Conservation (phyloP, 2,329 filamentous ascomycete genomes). For the Hirsutella rhossiliensis region DNA sequence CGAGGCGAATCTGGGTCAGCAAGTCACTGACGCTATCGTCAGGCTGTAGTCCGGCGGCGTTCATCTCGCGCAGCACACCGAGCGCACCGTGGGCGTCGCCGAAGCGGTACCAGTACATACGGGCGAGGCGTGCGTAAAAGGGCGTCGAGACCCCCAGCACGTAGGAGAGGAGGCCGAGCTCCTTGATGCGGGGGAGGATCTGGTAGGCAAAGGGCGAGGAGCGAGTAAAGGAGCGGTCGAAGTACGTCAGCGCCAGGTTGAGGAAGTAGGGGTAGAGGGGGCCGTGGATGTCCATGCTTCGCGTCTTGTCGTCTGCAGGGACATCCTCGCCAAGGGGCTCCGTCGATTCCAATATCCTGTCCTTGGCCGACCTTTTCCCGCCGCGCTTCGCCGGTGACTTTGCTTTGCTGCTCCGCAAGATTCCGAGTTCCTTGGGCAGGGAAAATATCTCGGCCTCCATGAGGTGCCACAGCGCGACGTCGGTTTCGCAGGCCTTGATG, state of each 20-base stretch:
- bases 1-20: constrained; percentile 16
- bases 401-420: constrained; percentile 15
- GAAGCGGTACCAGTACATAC: constrained; percentile 48
- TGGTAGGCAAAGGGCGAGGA: constrained; percentile 47
- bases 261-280: constrained; percentile 54
- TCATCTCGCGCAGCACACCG: constrained; percentile 53
- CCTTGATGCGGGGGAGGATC: constrained; percentile 55
- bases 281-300: constrained; percentile 45
- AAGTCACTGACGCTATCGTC: constrained; percentile 24
- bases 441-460: constrained; percentile 57
- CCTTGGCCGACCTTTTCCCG: neutral
- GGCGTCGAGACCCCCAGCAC: constrained; percentile 58
- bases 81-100: constrained; percentile 44
- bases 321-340: neutral
- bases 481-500: constrained; percentile 44
- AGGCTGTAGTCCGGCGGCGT: constrained; percentile 45
- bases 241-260: constrained; percentile 39
- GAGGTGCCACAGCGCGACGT: constrained; percentile 54
- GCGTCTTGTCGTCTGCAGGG: constrained; percentile 12
- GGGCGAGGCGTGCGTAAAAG: constrained; percentile 57
- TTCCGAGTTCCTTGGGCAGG: constrained; percentile 41
- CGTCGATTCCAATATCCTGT: neutral
- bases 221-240: constrained; percentile 44
- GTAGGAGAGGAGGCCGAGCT: constrained; percentile 56
- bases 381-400: neutral